A percentile compares a stretch with the other conserved stretches of the same genome.
These are phyloP conservation scores for Pythium rhizo-oryzae DNA, from an alignment of 352 stramenopile species.

Conservation along the genomic window DNA sequence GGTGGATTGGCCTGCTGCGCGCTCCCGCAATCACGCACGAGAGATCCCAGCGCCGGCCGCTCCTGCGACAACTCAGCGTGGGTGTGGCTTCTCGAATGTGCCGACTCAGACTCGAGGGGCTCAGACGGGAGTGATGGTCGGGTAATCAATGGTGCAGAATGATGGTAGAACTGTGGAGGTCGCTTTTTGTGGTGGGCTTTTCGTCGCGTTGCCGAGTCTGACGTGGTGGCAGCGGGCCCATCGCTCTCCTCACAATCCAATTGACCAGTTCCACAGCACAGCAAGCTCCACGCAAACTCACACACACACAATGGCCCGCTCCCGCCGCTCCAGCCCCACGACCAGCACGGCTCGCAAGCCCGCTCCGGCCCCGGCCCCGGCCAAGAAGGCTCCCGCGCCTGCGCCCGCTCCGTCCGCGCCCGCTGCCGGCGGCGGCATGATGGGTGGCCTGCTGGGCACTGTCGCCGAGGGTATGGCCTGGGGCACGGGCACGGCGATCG, in stretches of 20 bases:
- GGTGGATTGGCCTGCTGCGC: too few species aligned
- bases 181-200: slow-evolving; percentile 8
- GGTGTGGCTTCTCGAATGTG: slow-evolving; percentile 9
- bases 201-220: slow-evolving; percentile 2
- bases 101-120: slow-evolving; percentile 1
- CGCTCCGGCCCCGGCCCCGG: slow-evolving; percentile 26
- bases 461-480: slow-evolving; percentile 97
- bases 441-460: slow-evolving; percentile 92
- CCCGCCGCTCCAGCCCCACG: slow-evolving; percentile 51
- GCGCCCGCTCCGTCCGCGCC: slow-evolving; percentile 35
- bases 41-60: neutral
- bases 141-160: slow-evolving; percentile 21
- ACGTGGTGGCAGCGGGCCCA: neutral
- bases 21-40: neutral
- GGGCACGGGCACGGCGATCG: slow-evolving; percentile 95
- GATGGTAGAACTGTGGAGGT: slow-evolving; percentile 14
- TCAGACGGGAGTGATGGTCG: slow-evolving; percentile 19
- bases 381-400: slow-evolving; percentile 37
- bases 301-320: slow-evolving; percentile 57
- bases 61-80: neutral
- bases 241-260: slow-evolving; percentile 7
- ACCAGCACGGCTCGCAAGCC: slow-evolving; percentile 45
- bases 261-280: slow-evolving; percentile 7
- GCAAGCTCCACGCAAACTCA: slow-evolving; percentile 9
- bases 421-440: slow-evolving; percentile 67